Evolutionary conservation across 2,329 filamentous ascomycete species (phyloP), one percentile per base, ranked within the genome.

Genomic region (Paraconiothyrium brasiliense): DNA sequence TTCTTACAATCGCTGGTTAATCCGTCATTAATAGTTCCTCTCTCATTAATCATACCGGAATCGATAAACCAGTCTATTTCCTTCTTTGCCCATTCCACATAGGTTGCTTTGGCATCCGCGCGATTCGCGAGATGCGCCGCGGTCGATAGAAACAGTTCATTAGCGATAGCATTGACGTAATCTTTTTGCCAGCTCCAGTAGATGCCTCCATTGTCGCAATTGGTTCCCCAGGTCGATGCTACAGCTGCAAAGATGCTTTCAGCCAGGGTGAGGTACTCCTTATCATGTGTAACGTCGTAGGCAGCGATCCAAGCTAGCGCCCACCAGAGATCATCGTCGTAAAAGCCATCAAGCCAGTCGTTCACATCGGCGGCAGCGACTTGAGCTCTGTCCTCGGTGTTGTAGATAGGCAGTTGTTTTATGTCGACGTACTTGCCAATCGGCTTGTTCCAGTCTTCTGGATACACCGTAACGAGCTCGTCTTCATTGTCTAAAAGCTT

Each of bases 111-210:
- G 10, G 79, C 78, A 0, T 75, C 65, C 0, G 78, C 79, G 2
- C 86, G 83, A 43, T 84, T 86, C 1, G 86, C 85, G 8, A 88
- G 79, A 60, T 85, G 83, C 8, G 86, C 84, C 2, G 85, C 85
- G 0, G 84, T 79, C 3, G 80, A 82, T 2, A 88, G 72, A 70
- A 86, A 88, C 2, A 88, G 81, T 64, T 85, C 84, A 60, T 87
- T 88, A 2, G 84, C 80, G 35, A 89, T 86, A 1, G 85, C 84
- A 61, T 84, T 85, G 49, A 83, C 78, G 61, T 84, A 84, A 2
- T 76, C 74, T 32, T 81, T 75, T 1, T 75, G 64, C 52, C 79
- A 79, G 61, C 81, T 81, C 82, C 83, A 86, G 70, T 79, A 85
- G 56, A 86, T 78, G 16, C 83, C 82, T 32, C 82, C 81, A 48